Percentiles rank a stretch among this genome's conserved stretches.
Evolutionary conservation across 352 stramenopile genomes (phyloP).

Genomic region (Bremia lactucae): DNA sequence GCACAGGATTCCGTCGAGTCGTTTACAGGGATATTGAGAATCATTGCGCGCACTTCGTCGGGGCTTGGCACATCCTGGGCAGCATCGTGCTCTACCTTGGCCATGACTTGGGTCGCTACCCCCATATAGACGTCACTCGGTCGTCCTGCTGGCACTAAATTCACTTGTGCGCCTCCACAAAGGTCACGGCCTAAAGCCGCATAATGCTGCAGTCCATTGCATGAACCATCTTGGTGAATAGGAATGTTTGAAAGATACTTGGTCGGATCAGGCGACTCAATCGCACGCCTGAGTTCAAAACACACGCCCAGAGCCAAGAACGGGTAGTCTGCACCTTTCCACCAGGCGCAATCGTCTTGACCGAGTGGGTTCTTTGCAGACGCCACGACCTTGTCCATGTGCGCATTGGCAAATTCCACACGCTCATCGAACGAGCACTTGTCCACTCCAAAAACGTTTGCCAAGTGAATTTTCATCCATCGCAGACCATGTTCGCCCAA

Average conservation of each 20-base stretch:
- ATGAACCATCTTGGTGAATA: constrained; percentile 97
- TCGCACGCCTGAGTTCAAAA: constrained; percentile 91
- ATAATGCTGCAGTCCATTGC: constrained; percentile 99
- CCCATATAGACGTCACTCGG: constrained; percentile 97
- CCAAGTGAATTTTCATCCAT: constrained; percentile 98
- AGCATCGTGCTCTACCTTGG: constrained; percentile 64
- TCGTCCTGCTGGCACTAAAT: constrained; percentile 89
- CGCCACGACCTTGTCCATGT: constrained; percentile 90
- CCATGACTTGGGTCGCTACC: constrained; percentile 81
- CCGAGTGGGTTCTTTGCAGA: constrained; percentile 86
- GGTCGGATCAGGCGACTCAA: constrained; percentile 89
- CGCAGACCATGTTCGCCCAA: constrained; percentile 91
- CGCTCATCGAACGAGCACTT: constrained; percentile 96
- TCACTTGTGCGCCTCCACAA: constrained; percentile 92
- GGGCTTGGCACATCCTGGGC: constrained; percentile 35
- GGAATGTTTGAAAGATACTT: constrained; percentile 93
- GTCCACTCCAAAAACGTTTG: constrained; percentile 80
- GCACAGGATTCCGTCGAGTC: not conserved
- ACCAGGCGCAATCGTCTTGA: constrained; percentile 81
- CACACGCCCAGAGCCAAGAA: constrained; percentile 97
- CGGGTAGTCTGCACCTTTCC: constrained; percentile 94
- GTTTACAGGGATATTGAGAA: constrained; percentile 1
- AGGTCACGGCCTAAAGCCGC: constrained; percentile 93
- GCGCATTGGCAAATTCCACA: constrained; percentile 88
- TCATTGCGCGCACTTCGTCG: constrained; percentile 20